Evolutionary conservation across 2,329 filamentous ascomycete species (phyloP).

Genomic region (Cladosporium sp.): DNA sequence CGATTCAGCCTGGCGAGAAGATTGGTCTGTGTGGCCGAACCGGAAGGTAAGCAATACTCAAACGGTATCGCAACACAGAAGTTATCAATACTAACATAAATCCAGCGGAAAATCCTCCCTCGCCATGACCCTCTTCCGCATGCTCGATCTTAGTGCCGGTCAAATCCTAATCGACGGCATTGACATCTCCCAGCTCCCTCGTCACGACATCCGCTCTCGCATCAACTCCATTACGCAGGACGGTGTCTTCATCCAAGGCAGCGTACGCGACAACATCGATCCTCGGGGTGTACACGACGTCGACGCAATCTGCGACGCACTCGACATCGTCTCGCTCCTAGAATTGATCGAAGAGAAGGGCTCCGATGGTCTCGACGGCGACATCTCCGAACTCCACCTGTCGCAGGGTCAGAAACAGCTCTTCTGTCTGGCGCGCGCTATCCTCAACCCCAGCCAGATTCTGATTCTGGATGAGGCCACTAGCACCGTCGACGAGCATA

Average conservation of each 20-base stretch:
- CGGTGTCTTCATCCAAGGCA: conserved; percentile 45
- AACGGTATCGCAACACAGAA: neutral
- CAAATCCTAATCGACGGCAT: conserved; percentile 45
- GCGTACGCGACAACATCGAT: conserved; percentile 47
- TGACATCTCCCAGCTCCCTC: conserved; percentile 42
- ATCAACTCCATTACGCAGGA: conserved; percentile 50
- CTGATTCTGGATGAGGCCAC: conserved; percentile 35
- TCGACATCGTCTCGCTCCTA: conserved; percentile 44
- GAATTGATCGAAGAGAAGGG: conserved; percentile 24
- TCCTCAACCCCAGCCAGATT: conserved; percentile 39
- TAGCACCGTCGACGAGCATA: conserved; percentile 51
- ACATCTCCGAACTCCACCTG: conserved; percentile 29
- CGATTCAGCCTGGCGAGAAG: conserved; percentile 45
- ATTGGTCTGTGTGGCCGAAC: conserved; percentile 52
- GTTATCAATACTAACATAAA: neutral
- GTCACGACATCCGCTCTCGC: conserved; percentile 42
- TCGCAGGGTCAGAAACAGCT: conserved; percentile 50
- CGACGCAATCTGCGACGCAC: conserved; percentile 36
- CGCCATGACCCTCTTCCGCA: conserved; percentile 45
- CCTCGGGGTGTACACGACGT: conserved; percentile 35
- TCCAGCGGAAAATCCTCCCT: conserved; percentile 49
- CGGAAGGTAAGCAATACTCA: conserved; percentile 39
- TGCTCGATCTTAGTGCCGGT: conserved; percentile 43
- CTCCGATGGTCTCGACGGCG: conserved; percentile 37
- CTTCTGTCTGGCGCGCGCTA: conserved; percentile 45